These are phyloP conservation scores for Trypanosomatidae sp. DNA, from an alignment of 208 protist genomes.

Conservation along the genomic window DNA sequence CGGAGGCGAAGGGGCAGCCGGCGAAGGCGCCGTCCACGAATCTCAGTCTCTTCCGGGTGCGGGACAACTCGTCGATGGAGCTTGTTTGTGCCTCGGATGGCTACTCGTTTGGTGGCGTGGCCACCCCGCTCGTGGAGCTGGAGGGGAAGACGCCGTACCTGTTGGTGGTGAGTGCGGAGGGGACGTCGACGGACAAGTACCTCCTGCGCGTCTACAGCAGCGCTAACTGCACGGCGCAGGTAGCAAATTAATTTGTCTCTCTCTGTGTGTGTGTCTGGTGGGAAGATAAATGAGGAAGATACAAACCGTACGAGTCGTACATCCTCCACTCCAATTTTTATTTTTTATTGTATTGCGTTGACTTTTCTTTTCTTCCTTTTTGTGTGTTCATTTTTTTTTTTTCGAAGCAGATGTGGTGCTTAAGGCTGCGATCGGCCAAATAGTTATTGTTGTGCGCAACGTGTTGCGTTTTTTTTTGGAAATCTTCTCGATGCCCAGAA, in stretches of 20 bases:
- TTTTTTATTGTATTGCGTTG: no score
- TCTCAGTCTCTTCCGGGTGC: constrained; percentile 56
- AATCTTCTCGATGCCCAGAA: no score
- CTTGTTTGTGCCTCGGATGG: constrained; percentile 49
- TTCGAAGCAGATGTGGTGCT: no score
- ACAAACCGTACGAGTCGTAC: no score
- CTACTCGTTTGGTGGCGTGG: constrained; percentile 45
- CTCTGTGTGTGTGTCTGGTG: no score
- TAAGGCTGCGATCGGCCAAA: no score
- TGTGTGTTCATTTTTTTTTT: no score
- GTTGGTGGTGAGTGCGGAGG: constrained; percentile 56
- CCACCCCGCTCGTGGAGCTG: constrained; percentile 44
- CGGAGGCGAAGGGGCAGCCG: constrained; percentile 26
- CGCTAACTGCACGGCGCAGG: constrained; percentile 28
- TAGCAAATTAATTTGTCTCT: constrained; percentile 32
- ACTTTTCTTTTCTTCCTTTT: no score
- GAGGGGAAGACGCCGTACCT: constrained; percentile 50
- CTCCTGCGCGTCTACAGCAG: constrained; percentile 65
- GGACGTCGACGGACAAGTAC: constrained; percentile 47
- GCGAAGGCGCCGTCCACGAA: constrained; percentile 33
- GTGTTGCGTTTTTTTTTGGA: no score
- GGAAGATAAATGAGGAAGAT: no score
- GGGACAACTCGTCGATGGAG: constrained; percentile 51
- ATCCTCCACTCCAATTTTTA: no score
- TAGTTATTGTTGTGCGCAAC: no score